Evolutionary conservation across 1,284 basidiomycete species (phyloP), one percentile per base, ranked within the genome.

Genomic region (Leccinum proliferum): DNA sequence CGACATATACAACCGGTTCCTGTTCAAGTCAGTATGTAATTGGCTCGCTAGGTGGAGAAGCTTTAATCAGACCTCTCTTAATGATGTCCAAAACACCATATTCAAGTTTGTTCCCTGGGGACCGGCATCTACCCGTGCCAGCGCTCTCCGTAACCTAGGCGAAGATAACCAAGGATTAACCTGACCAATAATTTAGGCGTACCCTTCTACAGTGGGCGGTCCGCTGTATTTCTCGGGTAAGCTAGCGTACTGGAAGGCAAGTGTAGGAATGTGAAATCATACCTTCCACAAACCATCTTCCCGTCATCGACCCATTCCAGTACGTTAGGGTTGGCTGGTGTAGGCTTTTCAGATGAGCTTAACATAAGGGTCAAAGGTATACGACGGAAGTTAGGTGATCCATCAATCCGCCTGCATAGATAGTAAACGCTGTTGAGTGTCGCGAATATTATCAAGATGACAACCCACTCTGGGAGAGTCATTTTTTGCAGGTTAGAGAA

Each of bases 401-500:
- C 95, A 10, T 97, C 93, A 52, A 98, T 92, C 21, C 94, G 90
- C 68, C 93, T 95, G 67, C 29, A 60, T 35, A 59, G 41, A 52
- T 64, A 60, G 15, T 55, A 29, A 29, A 29, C 4, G 12, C 50
- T 10, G 5, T 52, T 65, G 57, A 64, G 63, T 8, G 32, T 55
- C 52, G 56, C 34, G 21, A n/a, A 14, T 18, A 48, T 56, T 46
- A 10, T n/a, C 12, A 60, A 1, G 4, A 50, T 41, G 12, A 59
- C 35, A 39, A 79, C 89, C 61, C 68, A 94, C 89, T 97, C 96
- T 0, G 93, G 92, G 4, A 98, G 78, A 11, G 92, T 92, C 88
- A 96, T 93, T 78, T 97, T 97, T 77, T 98, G 96, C 57, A 98
- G 73, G 67, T 94, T 94, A 2, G 87, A 88, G 83, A 98, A 98